A percentile compares a stretch with the other conserved stretches of the same genome.
These are phyloP conservation scores for Rhizopus microsporus DNA, from an alignment of 371 early-diverging fungal species.

Conservation along the genomic window DNA sequence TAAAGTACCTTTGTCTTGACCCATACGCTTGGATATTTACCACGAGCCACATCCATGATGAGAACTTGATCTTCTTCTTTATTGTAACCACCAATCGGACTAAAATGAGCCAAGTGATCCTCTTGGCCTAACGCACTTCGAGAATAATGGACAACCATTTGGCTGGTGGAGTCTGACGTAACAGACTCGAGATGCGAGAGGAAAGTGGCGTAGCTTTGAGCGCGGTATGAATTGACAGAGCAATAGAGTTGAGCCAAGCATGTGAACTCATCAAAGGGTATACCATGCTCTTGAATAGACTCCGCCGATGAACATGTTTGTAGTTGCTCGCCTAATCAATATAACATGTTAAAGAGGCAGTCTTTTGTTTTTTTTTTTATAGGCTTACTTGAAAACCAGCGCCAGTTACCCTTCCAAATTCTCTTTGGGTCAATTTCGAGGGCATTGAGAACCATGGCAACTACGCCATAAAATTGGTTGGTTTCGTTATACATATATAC, in stretches of 20 bases:
- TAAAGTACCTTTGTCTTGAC: slow-evolving; percentile 67
- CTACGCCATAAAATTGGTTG: slow-evolving; percentile 17
- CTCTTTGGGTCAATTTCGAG: slow-evolving; percentile 89
- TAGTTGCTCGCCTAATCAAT: slow-evolving; percentile 71
- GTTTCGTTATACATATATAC: background rate
- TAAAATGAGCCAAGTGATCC: slow-evolving; percentile 59
- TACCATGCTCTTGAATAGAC: slow-evolving; percentile 72
- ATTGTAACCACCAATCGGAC: slow-evolving; percentile 71
- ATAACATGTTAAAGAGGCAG: background rate
- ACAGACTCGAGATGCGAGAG: slow-evolving; percentile 65
- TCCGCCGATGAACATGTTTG: slow-evolving; percentile 78
- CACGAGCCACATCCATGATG: slow-evolving; percentile 77
- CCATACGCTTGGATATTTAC: slow-evolving; percentile 83
- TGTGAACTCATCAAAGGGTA: slow-evolving; percentile 84
- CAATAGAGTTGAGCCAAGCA: slow-evolving; percentile 85
- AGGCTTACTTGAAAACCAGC: slow-evolving; percentile 63
- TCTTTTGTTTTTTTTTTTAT: background rate
- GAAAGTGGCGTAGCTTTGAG: slow-evolving; percentile 70
- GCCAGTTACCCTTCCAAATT: slow-evolving; percentile 92
- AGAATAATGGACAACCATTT: slow-evolving; percentile 86
- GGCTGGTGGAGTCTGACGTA: slow-evolving; percentile 64
- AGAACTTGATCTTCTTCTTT: slow-evolving; percentile 65
- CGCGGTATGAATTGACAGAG: slow-evolving; percentile 68
- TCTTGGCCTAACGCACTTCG: slow-evolving; percentile 75
- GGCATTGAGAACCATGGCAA: slow-evolving; percentile 92